A percentile compares a stretch with the other conserved stretches of the same genome.
phyloP scores from a whole-genome alignment of 805 yeast genomes.

The Suhomyces sp. region DNA sequence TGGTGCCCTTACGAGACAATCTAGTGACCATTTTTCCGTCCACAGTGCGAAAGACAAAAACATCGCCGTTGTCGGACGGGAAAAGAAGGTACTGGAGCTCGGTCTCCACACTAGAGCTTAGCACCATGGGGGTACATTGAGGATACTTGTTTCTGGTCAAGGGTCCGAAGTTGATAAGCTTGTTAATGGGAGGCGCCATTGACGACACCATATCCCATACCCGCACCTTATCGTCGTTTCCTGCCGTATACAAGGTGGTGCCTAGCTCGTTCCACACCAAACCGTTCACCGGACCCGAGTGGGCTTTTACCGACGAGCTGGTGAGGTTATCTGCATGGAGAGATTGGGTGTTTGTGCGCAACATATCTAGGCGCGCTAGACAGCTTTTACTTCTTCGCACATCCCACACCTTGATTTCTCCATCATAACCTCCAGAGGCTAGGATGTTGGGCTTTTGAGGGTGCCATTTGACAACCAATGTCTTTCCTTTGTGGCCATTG shows the following conservation, averaged over 20 bases:
- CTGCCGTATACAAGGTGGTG: conserved; percentile 58
- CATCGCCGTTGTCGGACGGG: conserved; percentile 75
- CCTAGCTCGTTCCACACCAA: conserved; percentile 72
- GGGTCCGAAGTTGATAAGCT: conserved; percentile 74
- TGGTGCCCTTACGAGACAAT: conserved; percentile 43
- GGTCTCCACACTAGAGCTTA: conserved; percentile 52
- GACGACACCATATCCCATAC: conserved; percentile 65
- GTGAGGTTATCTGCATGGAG: conserved; percentile 24
- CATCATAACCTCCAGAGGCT: conserved; percentile 80
- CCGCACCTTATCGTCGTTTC: conserved; percentile 75
- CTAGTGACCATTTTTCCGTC: conserved; percentile 66
- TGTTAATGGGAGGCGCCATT: conserved; percentile 47
- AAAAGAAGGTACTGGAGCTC: conserved; percentile 58
- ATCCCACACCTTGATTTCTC: conserved; percentile 84
- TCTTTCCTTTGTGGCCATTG: conserved; percentile 56
- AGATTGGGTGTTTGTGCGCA: conserved; percentile 33
- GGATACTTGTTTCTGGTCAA: conserved; percentile 60
- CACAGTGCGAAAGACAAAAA: conserved; percentile 52
- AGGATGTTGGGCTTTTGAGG: conserved; percentile 59
- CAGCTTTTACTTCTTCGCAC: conserved; percentile 66
- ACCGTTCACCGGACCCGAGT: conserved; percentile 76
- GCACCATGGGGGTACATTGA: conserved; percentile 48
- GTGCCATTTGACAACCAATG: conserved; percentile 68
- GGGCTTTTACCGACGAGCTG: conserved; percentile 54
- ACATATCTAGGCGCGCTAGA: conserved; percentile 59